phyloP scores from a whole-genome alignment of 495 filamentous ascomycete genomes.

The Aspergillus steynii region DNA sequence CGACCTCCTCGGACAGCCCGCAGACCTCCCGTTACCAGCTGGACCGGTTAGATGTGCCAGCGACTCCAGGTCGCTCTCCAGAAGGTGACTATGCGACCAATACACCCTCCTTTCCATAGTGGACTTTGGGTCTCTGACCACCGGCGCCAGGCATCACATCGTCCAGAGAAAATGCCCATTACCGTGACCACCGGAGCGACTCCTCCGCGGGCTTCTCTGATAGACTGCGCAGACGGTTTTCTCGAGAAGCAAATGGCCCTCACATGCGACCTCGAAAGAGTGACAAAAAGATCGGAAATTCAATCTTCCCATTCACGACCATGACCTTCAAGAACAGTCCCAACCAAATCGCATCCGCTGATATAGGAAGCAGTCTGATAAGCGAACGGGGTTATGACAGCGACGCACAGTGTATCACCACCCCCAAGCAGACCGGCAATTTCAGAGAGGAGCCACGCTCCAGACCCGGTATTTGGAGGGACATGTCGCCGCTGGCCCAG shows the following conservation, averaged over 20 bases:
- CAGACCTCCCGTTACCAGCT: neutral
- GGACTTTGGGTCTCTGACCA: slow-evolving; percentile 2
- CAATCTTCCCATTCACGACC: slow-evolving; percentile 27
- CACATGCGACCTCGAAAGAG: slow-evolving; percentile 16
- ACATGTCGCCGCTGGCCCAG: slow-evolving; percentile 12
- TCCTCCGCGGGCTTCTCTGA: slow-evolving; percentile 28
- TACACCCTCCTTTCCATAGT: neutral
- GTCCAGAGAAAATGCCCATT: slow-evolving; percentile 8
- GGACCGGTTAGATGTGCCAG: neutral
- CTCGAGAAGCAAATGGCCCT: slow-evolving; percentile 25
- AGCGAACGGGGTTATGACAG: slow-evolving; percentile 49
- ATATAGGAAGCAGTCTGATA: slow-evolving; percentile 38
- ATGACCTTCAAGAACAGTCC: slow-evolving; percentile 13
- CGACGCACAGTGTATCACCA: slow-evolving; percentile 43
- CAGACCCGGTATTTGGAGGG: slow-evolving; percentile 7
- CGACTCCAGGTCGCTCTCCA: neutral
- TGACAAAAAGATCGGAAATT: slow-evolving; percentile 7
- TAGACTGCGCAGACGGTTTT: slow-evolving; percentile 39
- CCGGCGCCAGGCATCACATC: slow-evolving; percentile 12
- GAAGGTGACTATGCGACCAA: slow-evolving; percentile 16
- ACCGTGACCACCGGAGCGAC: slow-evolving; percentile 7
- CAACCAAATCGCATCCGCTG: slow-evolving; percentile 17
- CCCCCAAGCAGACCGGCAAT: slow-evolving; percentile 24
- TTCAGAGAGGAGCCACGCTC: slow-evolving; percentile 6
- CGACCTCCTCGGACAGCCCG: neutral